A percentile compares a stretch with the other conserved stretches of the same genome.
Conservation (phyloP, 768 basidiomycete genomes). For the Pisolithus tinctorius region DNA sequence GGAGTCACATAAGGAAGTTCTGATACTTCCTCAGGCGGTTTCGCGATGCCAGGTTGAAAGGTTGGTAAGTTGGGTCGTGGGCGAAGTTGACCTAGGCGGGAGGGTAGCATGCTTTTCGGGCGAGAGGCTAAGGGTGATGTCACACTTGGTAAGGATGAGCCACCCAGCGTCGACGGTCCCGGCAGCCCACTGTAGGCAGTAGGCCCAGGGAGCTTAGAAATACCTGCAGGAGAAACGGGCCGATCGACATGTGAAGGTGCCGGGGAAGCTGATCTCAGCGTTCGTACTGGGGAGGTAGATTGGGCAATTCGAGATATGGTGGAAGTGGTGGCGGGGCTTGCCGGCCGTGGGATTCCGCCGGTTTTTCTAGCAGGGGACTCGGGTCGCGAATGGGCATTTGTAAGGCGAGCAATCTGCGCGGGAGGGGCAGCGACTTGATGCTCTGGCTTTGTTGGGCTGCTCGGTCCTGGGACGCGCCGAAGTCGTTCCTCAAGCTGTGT, state of each 20-base stretch:
- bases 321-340: conserved; percentile 38
- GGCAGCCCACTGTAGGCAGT: conserved; percentile 8
- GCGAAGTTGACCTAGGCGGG: conserved; percentile 64
- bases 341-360: conserved; percentile 41
- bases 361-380: conserved; percentile 39
- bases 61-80: conserved; percentile 30
- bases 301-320: conserved; percentile 35
- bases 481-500: conserved; percentile 89
- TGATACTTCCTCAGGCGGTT: conserved; percentile 21
- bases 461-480: conserved; percentile 70
- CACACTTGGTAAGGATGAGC: conserved; percentile 24
- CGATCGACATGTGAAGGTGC: conserved; percentile 32
- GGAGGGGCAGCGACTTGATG: conserved; percentile 38
- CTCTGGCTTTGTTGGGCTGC: conserved; percentile 33
- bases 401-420: conserved; percentile 50
- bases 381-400: conserved; percentile 38
- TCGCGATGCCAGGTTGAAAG: conserved; percentile 18
- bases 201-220: conserved; percentile 38
- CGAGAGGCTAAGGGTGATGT: conserved; percentile 36
- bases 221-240: conserved; percentile 43
- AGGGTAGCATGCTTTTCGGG: conserved; percentile 67
- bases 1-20: conserved; percentile 24
- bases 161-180: conserved; percentile 7
- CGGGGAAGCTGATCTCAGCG: conserved; percentile 32
- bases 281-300: conserved; percentile 34